Percentiles rank a stretch among this genome's conserved stretches.
Conservation (phyloP, 2,329 filamentous ascomycete genomes). For the Graphiopsis chlorocephala region DNA sequence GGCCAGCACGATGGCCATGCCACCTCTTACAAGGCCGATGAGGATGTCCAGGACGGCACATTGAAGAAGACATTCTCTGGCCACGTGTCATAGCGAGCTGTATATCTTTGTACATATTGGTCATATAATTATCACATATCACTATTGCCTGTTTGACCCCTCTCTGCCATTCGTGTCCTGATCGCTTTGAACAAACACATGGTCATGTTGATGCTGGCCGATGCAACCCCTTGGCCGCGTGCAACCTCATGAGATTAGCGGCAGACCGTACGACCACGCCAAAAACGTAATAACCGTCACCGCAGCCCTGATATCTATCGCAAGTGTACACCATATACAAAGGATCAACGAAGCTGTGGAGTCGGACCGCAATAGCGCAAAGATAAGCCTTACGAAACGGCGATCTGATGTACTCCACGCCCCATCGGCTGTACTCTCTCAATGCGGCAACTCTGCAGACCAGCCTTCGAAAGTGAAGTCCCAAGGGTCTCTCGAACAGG, state of each 20-base stretch:
- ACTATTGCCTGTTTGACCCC: background rate
- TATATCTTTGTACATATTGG: background rate
- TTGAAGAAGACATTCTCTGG: constrained; percentile 11
- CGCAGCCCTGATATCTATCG: background rate
- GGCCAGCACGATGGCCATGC: constrained; percentile 2
- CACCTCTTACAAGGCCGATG: background rate
- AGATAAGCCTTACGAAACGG: background rate
- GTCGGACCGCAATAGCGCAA: background rate
- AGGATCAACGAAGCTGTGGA: background rate
- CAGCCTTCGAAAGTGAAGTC: background rate
- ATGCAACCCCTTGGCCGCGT: background rate
- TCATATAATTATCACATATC: background rate
- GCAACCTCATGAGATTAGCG: background rate
- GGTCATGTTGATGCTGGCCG: background rate
- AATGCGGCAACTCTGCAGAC: background rate
- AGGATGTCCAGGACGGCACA: background rate
- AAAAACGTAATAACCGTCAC: background rate
- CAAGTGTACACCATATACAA: background rate
- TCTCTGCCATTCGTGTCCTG: background rate
- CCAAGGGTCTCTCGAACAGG: background rate
- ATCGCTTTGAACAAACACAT: background rate
- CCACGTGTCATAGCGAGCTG: background rate
- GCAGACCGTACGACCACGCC: background rate
- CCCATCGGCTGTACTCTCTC: constrained; percentile 1
- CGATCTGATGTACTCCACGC: background rate